These are phyloP conservation scores for Colletotrichum cordylinicola DNA, from an alignment of 2,329 filamentous ascomycete species.

Conservation along the genomic window DNA sequence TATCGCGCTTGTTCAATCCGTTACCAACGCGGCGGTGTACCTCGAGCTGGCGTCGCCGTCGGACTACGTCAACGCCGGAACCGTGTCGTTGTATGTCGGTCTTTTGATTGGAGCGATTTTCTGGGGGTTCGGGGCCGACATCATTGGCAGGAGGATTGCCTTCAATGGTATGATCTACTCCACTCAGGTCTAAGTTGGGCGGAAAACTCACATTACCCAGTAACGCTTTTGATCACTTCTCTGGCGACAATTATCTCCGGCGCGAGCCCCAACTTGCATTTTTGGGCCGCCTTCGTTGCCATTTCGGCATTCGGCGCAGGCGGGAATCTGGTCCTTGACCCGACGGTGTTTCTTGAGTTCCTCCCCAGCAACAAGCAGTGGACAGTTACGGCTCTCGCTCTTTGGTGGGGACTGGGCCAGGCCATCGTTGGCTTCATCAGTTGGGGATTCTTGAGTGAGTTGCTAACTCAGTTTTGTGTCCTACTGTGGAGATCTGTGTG, in stretches of 20 bases:
- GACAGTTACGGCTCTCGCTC: constrained; percentile 67
- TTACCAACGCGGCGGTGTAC: constrained; percentile 40
- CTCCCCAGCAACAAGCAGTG: constrained; percentile 62
- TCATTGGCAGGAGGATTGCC: constrained; percentile 67
- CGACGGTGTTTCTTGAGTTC: constrained; percentile 53
- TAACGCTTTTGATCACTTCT: constrained; percentile 63
- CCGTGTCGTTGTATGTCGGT: constrained; percentile 60
- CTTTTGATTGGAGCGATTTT: constrained; percentile 61
- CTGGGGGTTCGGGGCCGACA: constrained; percentile 68
- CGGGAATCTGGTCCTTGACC: constrained; percentile 69
- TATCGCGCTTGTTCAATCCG: constrained; percentile 62
- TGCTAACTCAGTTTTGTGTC: rapidly evolving
- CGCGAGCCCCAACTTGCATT: constrained; percentile 64
- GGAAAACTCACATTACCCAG: not conserved
- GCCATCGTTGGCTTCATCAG: constrained; percentile 53
- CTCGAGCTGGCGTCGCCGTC: constrained; percentile 35
- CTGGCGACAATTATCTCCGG: constrained; percentile 67
- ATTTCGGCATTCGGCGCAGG: constrained; percentile 66
- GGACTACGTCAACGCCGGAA: constrained; percentile 56
- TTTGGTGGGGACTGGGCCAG: constrained; percentile 56
- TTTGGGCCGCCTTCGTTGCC: constrained; percentile 63
- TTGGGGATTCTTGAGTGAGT: constrained; percentile 53
- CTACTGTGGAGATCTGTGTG: not conserved
- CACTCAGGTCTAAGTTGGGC: too few relatives aligned
- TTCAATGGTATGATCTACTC: constrained; percentile 53